A percentile compares a stretch with the other conserved stretches of the same genome.
Conservation (phyloP, 2,329 filamentous ascomycete species). For the Ophiostoma ulmi region DNA sequence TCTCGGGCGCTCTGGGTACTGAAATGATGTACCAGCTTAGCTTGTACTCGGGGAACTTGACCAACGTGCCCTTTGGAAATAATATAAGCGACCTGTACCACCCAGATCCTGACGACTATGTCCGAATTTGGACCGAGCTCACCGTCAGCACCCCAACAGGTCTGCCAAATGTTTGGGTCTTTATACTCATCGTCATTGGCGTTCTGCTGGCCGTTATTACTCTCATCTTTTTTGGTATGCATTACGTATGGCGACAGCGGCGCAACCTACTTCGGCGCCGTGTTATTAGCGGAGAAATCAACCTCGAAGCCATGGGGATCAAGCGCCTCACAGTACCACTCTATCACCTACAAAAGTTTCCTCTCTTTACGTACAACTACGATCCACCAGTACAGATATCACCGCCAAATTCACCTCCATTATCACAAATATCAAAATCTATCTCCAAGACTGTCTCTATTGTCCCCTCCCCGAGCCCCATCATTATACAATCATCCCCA, state of each 20-base stretch:
- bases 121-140: slow-evolving; percentile 56
- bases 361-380: slow-evolving; percentile 69
- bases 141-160: slow-evolving; percentile 43
- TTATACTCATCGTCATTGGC: slow-evolving; percentile 64
- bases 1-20: slow-evolving; percentile 62
- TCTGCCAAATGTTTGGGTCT: slow-evolving; percentile 76
- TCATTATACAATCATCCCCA: slow-evolving; percentile 27
- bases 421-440: not conserved
- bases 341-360: slow-evolving; percentile 65
- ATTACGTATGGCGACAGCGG: slow-evolving; percentile 67
- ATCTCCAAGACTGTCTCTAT: not conserved
- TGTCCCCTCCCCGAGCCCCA: not conserved
- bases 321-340: slow-evolving; percentile 73
- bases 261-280: slow-evolving; percentile 63
- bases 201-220: slow-evolving; percentile 65
- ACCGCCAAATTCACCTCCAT: slow-evolving; percentile 23
- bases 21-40: slow-evolving; percentile 67
- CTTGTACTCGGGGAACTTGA: slow-evolving; percentile 72
- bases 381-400: slow-evolving; percentile 35
- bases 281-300: slow-evolving; percentile 72
- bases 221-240: slow-evolving; percentile 66
- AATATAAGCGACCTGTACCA: slow-evolving; percentile 53
- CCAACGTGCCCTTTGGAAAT: slow-evolving; percentile 52
- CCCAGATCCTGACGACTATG: slow-evolving; percentile 53
- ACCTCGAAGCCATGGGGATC: slow-evolving; percentile 80